Base-by-base conservation (phyloP, 139 green algal species). In the Picochlorum sp. region DNA sequence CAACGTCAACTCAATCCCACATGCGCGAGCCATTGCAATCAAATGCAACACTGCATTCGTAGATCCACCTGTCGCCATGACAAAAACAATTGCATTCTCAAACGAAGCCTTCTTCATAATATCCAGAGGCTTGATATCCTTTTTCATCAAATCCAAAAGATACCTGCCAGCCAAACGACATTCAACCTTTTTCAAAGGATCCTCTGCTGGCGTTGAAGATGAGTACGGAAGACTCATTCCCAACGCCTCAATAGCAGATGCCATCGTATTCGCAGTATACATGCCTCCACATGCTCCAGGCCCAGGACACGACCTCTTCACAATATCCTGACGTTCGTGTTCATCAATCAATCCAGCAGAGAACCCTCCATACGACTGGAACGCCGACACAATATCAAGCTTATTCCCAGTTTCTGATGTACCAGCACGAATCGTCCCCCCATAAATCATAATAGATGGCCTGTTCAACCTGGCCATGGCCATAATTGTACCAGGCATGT, bases 261-360 rank as follows among this genome's bases (percentile, higher is more conserved):
- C 86, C 94, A 98, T 99, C 34, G 94, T 99, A 84, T 99, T 99
- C 71, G 94, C 94, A 24, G 94, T 99, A 86, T 98, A 98, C 92
- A 98, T 98, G 69, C 89, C 90, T 16, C 79, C 82, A 63, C 82
- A 88, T 0, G 82, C 82, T 32, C 79, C 90, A 10, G 89, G 78
- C 30, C 92, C 92, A 5, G 92, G 92, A 80, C 92, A 98, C 2
- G 88, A 77, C 74, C 95, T 86, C 56, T 85, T 81, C 61, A 97
- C 87, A 49, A 96, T 90, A 77, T 96, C 89, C 15, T 73, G 73
- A 9, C 94, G 83, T 76, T 92, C 52, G 47, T 89, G 80, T 74
- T 98, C 91, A 30, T 28, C 74, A 54, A 97, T 92, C 4, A 90
- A 61, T 32, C 89, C 90, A 2, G 89, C 84, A 11, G 85, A 62